These are phyloP conservation scores for Andalucia godoyi DNA, from an alignment of 78 protist genomes.

Conservation along the genomic window DNA sequence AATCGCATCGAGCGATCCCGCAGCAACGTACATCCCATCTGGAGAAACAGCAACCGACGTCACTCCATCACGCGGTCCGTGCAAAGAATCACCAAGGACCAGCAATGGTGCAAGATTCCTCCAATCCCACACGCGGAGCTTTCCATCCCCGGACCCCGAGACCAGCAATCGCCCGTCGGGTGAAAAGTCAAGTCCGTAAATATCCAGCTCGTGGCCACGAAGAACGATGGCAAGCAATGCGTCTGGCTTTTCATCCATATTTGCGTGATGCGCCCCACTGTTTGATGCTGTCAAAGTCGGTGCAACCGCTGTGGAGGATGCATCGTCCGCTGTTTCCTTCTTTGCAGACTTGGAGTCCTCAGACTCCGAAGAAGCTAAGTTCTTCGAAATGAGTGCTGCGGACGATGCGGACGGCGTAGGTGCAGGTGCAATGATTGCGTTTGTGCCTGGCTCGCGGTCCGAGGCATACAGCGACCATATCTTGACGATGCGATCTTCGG, in stretches of 20 bases:
- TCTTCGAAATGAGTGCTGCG: too few relatives aligned
- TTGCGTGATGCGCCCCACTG: too few relatives aligned
- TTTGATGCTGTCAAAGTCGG: too few relatives aligned
- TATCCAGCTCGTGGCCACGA: slow-evolving; percentile 65
- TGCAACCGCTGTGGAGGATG: too few relatives aligned
- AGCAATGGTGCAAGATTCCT: slow-evolving; percentile 28
- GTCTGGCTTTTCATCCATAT: too few relatives aligned
- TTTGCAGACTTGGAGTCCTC: too few relatives aligned
- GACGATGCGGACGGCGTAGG: too few relatives aligned
- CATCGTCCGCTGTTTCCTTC: too few relatives aligned
- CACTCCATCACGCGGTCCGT: slow-evolving; percentile 79
- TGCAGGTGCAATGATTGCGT: too few relatives aligned
- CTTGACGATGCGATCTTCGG: slow-evolving; percentile 63
- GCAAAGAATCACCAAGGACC: slow-evolving; percentile 61
- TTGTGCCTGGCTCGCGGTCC: too few relatives aligned
- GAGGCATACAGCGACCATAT: neutral
- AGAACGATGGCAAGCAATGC: slow-evolving; percentile 12
- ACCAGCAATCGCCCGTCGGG: slow-evolving; percentile 59
- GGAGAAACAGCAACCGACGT: slow-evolving; percentile 70
- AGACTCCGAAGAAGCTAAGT: too few relatives aligned
- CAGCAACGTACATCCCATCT: slow-evolving; percentile 55
- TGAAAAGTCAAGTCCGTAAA: slow-evolving; percentile 70
- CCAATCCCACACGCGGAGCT: slow-evolving; percentile 64
- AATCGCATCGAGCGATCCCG: slow-evolving; percentile 68
- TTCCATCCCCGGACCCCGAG: slow-evolving; percentile 73